Percentiles rank a stretch among this genome's conserved stretches.
These are phyloP conservation scores for Tricladium varicosporioides DNA, from an alignment of 2,329 filamentous ascomycete species.

Conservation along the genomic window DNA sequence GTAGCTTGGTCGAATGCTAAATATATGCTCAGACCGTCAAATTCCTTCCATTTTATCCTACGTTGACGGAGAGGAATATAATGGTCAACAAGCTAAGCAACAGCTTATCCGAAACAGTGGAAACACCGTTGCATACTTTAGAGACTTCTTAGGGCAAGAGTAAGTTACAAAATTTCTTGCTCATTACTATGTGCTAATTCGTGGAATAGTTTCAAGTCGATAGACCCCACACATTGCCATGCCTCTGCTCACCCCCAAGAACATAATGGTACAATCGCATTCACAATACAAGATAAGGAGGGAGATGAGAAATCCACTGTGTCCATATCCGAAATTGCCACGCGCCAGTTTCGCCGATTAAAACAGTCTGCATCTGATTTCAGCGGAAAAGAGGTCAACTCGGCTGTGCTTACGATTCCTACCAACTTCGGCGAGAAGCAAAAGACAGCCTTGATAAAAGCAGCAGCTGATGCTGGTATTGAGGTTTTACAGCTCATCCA, in stretches of 20 bases:
- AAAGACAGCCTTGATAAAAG: conserved; percentile 73
- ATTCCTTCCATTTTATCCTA: conserved; percentile 95
- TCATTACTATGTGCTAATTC: conserved; percentile 21
- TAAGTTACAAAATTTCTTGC: conserved; percentile 44
- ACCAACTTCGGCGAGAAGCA: conserved; percentile 91
- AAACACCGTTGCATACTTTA: conserved; percentile 95
- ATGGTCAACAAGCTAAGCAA: conserved; percentile 90
- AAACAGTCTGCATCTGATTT: conserved; percentile 84
- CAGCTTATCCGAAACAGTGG: conserved; percentile 89
- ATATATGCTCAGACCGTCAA: conserved; percentile 70
- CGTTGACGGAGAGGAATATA: conserved; percentile 93
- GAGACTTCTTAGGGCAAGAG: conserved; percentile 94
- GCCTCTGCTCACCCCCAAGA: conserved; percentile 88
- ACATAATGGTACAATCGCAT: conserved; percentile 68
- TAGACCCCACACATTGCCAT: conserved; percentile 94
- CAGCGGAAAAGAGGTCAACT: conserved; percentile 87
- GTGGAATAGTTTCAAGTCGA: conserved; percentile 72
- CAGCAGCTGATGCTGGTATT: conserved; percentile 76
- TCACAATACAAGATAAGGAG: conserved; percentile 77
- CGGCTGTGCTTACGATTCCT: conserved; percentile 91
- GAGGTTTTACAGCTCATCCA: conserved; percentile 91
- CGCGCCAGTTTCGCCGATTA: conserved; percentile 80
- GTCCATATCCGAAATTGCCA: conserved; percentile 76
- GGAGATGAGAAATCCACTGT: conserved; percentile 65
- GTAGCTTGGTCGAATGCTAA: not conserved